Conservation (phyloP, 345 rosid genomes). For the Salix udensis region DNA sequence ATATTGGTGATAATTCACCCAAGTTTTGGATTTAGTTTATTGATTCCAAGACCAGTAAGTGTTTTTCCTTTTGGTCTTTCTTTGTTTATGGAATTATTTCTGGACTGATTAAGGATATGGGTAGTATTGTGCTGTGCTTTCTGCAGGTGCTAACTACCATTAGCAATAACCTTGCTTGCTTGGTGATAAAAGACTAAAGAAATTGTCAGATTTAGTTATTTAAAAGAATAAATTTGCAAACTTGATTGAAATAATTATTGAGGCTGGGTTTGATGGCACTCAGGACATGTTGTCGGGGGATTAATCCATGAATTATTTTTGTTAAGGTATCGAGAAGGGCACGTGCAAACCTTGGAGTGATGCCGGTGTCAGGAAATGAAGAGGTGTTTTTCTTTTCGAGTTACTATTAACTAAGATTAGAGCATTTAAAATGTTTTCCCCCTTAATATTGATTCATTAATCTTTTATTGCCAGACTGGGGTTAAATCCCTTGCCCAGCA, state of each 20-base stretch:
- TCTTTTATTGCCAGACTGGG: conserved; percentile 48
- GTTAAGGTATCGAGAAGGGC: conserved; percentile 19
- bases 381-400: conserved; percentile 43
- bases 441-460: conserved; percentile 21
- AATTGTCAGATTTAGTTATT: not conserved
- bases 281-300: not conserved
- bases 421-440: conserved; percentile 6
- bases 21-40: not conserved
- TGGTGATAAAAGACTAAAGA: not conserved
- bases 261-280: conserved; percentile 3
- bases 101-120: not conserved
- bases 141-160: conserved; percentile 12
- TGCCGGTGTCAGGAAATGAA: conserved; percentile 49
- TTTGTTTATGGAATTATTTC: not conserved
- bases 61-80: not conserved
- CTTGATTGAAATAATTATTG: not conserved
- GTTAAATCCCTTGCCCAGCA: conserved; percentile 39
- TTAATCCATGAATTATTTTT: conserved; percentile 5
- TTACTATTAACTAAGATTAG: conserved; percentile 10
- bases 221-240: not conserved
- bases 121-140: not conserved
- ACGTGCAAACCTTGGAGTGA: conserved; percentile 24
- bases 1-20: not conserved
- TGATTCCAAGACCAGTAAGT: not conserved
- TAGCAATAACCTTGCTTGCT: not conserved